These are phyloP conservation scores for thale cress (Arabidopsis thaliana) DNA, from an alignment of 345 rosid species.

Conservation along the genomic window TAIR10.1 NC_003070.9:338001-338500, in stretches of 20 bases:
- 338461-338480: constrained; percentile 2
- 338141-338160: neutral
- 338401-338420: constrained; percentile 1
- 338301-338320: constrained; percentile 9
- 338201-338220: constrained; percentile 1
- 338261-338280: neutral
- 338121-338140: too few species aligned
- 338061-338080: too few species aligned
- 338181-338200: neutral
- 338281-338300: constrained; percentile 3
- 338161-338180: constrained; percentile 3
- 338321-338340: constrained; percentile 9
- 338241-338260: constrained; percentile 5
- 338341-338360: neutral
- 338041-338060: too few species aligned
- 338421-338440: constrained; percentile 19
- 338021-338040: too few species aligned
- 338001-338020: too few species aligned
- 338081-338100: too few species aligned
- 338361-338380: neutral
- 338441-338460: neutral
- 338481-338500: neutral
- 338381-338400: neutral
- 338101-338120: too few species aligned
- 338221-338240: constrained; percentile 1